Evolutionary conservation across 257 asterid genomes (phyloP).

Genomic region (Linaria vulgaris): DNA sequence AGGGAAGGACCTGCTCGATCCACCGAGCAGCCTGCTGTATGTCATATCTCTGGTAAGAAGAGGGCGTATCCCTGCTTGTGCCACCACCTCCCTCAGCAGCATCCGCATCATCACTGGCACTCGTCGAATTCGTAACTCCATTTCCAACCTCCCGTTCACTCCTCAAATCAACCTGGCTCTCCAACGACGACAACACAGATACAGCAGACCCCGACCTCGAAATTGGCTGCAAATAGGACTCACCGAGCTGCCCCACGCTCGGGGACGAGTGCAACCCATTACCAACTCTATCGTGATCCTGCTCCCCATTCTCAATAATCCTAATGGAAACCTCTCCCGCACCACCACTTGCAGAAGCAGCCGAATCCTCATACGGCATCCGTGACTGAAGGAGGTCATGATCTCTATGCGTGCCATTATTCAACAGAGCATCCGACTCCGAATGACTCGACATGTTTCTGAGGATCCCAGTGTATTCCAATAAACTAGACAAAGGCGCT

Average conservation of each 20-base stretch:
- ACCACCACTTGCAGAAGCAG: constrained; percentile 26
- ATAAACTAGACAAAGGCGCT: constrained; percentile 63
- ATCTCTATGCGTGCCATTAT: constrained; percentile 34
- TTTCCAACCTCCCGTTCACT: constrained; percentile 41
- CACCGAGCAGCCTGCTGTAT: constrained; percentile 87
- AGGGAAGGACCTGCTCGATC: constrained; percentile 86
- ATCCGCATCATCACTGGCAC: constrained; percentile 38
- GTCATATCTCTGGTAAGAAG: constrained; percentile 90
- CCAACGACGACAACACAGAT: constrained; percentile 54
- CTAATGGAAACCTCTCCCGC: constrained; percentile 80
- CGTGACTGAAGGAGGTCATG: constrained; percentile 35
- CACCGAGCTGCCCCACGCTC: constrained; percentile 33
- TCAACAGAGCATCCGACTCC: constrained; percentile 41
- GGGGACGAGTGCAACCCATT: constrained; percentile 32
- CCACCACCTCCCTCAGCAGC: constrained; percentile 47
- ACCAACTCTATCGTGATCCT: constrained; percentile 47
- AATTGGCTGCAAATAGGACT: constrained; percentile 40
- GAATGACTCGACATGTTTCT: constrained; percentile 45
- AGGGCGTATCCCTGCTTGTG: constrained; percentile 55
- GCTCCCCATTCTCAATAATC: constrained; percentile 57
- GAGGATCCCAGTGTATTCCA: constrained; percentile 68
- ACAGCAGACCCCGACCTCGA: constrained; percentile 52
- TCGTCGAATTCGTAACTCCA: constrained; percentile 33
- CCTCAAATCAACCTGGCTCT: constrained; percentile 58
- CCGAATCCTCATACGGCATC: constrained; percentile 27